Conservation (phyloP, 2,329 filamentous ascomycete species). For the Sclerotinia sclerotiorum region DNA sequence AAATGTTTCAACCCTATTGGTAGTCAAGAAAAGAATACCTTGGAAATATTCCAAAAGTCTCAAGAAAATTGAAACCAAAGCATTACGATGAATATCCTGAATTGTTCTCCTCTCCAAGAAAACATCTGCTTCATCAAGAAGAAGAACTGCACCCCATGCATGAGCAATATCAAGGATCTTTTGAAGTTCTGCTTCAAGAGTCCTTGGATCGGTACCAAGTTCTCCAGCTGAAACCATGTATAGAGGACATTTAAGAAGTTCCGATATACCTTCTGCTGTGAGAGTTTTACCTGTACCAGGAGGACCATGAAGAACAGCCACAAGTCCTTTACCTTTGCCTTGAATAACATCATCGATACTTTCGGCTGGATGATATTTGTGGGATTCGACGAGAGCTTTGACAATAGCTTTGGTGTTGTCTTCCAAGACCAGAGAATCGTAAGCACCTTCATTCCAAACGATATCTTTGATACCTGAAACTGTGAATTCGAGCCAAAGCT, state of each 20-base stretch:
- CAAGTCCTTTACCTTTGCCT: constrained; percentile 84
- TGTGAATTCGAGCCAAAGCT: constrained; percentile 85
- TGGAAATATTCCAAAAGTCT: constrained; percentile 88
- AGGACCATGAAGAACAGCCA: constrained; percentile 77
- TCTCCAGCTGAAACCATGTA: constrained; percentile 84
- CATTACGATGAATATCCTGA: constrained; percentile 81
- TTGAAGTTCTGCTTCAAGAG: constrained; percentile 73
- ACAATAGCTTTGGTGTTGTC: constrained; percentile 64
- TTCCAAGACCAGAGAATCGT: constrained; percentile 75
- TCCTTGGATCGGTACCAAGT: constrained; percentile 73
- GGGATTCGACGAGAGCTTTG: constrained; percentile 77
- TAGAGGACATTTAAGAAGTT: constrained; percentile 75
- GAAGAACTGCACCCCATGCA: constrained; percentile 79
- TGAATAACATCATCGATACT: constrained; percentile 81
- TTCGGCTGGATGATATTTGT: constrained; percentile 77
- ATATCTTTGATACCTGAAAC: constrained; percentile 79
- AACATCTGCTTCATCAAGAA: constrained; percentile 83
- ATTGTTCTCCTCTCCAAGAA: constrained; percentile 82
- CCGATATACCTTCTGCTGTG: constrained; percentile 82
- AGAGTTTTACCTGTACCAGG: constrained; percentile 88
- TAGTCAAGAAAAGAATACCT: constrained; percentile 86
- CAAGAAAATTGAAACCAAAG: constrained; percentile 83
- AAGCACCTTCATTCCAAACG: constrained; percentile 79
- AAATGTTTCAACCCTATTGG: constrained; percentile 83
- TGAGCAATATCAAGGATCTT: constrained; percentile 85